Conservation (phyloP, 768 basidiomycete species). For the Suillus bovinus region DNA sequence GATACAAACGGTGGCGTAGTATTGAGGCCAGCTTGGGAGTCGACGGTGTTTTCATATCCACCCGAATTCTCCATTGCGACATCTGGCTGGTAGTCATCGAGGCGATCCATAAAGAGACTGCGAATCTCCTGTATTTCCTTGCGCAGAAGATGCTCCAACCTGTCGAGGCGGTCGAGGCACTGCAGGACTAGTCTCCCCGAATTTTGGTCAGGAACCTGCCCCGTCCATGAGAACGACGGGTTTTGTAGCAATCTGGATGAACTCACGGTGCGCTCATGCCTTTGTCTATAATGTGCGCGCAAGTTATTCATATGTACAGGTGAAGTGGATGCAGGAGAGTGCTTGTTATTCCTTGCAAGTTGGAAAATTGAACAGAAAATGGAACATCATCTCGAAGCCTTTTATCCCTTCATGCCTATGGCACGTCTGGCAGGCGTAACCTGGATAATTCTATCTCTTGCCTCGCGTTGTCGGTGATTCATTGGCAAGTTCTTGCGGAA, state of each 20-base stretch:
- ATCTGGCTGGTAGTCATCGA: not conserved
- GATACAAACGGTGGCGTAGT: not conserved
- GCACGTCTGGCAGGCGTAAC: not conserved
- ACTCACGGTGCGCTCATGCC: not conserved
- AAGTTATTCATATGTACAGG: not conserved
- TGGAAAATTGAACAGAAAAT: not conserved
- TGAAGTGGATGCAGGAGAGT: not conserved
- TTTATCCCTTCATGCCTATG: not conserved
- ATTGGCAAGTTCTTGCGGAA: not conserved
- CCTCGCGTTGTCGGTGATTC: not conserved
- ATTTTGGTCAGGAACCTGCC: not conserved
- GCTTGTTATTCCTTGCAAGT: not conserved
- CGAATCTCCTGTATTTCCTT: not conserved
- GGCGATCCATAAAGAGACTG: not conserved
- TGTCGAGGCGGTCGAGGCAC: not conserved
- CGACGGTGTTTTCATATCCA: not conserved
- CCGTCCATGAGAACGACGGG: not conserved
- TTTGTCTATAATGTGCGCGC: not conserved
- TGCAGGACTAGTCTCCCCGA: not conserved
- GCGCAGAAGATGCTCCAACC: not conserved
- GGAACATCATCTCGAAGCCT: not conserved
- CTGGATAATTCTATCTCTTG: no score
- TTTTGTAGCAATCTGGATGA: not conserved
- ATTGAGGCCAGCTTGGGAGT: not conserved
- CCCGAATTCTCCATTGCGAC: not conserved